A percentile compares a stretch with the other conserved stretches of the same genome.
Evolutionary conservation across 1,284 basidiomycete genomes (phyloP).

Genomic region (Cystobasidium sp.): DNA sequence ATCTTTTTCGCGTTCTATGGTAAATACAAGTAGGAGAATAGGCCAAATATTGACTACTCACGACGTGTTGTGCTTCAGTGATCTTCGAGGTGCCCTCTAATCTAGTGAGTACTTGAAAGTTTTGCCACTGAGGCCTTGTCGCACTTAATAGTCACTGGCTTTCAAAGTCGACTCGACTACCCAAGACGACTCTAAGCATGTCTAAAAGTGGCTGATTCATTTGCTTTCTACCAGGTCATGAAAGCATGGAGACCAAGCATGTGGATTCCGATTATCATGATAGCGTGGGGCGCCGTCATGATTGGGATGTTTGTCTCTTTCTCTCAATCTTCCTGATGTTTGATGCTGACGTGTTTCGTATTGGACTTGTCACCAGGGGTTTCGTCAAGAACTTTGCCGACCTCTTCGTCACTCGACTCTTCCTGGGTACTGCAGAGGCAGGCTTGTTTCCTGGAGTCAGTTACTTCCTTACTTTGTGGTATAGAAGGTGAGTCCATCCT

Average conservation of each 20-base stretch:
- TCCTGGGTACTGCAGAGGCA: slow-evolving; percentile 54
- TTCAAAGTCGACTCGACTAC: no score
- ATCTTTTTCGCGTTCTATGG: slow-evolving; percentile 28
- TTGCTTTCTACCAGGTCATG: slow-evolving; percentile 62
- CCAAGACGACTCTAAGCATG: slow-evolving; percentile 26
- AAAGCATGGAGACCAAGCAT: slow-evolving; percentile 71
- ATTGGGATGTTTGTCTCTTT: slow-evolving; percentile 63
- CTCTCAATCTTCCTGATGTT: neutral
- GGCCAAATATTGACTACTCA: no score
- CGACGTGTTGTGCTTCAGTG: no score
- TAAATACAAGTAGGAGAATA: neutral
- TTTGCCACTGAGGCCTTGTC: no score
- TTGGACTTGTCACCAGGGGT: slow-evolving; percentile 44
- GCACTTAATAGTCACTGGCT: no score
- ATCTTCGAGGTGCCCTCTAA: slow-evolving; percentile 40
- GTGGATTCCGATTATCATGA: slow-evolving; percentile 61
- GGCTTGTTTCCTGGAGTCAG: slow-evolving; percentile 41
- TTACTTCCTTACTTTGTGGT: slow-evolving; percentile 44
- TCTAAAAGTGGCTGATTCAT: slow-evolving; percentile 40
- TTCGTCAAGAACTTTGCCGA: slow-evolving; percentile 65
- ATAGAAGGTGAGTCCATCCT: slow-evolving; percentile 46
- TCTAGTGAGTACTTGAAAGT: neutral
- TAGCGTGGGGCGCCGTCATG: slow-evolving; percentile 68
- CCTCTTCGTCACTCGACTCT: slow-evolving; percentile 58
- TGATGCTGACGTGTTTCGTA: neutral